Evolutionary conservation across 768 basidiomycete genomes (phyloP), one percentile per base, ranked within the genome.

Genomic region (Saitozyma podzolica): DNA sequence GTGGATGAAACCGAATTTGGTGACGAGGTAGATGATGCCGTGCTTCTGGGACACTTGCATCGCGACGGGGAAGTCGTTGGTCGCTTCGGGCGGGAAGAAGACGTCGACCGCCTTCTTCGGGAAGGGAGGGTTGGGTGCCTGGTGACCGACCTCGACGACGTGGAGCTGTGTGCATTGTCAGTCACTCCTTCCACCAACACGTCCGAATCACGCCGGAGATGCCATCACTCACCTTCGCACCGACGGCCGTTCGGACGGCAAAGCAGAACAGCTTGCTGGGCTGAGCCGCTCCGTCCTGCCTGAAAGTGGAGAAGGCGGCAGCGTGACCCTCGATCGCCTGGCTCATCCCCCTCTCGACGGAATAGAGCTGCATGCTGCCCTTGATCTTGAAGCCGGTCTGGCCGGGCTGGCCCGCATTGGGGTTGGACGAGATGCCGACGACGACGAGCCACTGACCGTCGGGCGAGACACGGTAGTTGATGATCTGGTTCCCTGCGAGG

Each of bases 271-370:
- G 82, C 80, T 96, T 98, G 6, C 91, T 92, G 7, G 86, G 82
- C 56, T 87, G 84, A 74, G 89, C 86, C 71, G 91, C 87, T 29
- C 94, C 93, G 58, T 98, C 96, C 57, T 89, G 82, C 83, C 91
- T 93, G 59, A 98, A 74, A 78, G 92, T 89, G 8, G 93, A 91
- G 76, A 99, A 99, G 37, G 93, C 87, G 57, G 96, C 96, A 39
- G 96, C 96, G 74, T 99, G 96, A 7, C 96, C 96, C 75, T 99
- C 96, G 60, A 99, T 99, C 42, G 96, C 91, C 81, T 99, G 96
- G 73, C 90, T 93, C 71, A 99, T 92, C 14, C 88, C 88, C 17
- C 96, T 85, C 65, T 96, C 94, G 63, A 87, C 83, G 78, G 90
- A 95, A 82, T 96, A 99, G 20, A 99, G 83, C 80, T 98, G 96